phyloP scores from a whole-genome alignment of 179 eudicot species.

The Dionaea muscipula region DNA sequence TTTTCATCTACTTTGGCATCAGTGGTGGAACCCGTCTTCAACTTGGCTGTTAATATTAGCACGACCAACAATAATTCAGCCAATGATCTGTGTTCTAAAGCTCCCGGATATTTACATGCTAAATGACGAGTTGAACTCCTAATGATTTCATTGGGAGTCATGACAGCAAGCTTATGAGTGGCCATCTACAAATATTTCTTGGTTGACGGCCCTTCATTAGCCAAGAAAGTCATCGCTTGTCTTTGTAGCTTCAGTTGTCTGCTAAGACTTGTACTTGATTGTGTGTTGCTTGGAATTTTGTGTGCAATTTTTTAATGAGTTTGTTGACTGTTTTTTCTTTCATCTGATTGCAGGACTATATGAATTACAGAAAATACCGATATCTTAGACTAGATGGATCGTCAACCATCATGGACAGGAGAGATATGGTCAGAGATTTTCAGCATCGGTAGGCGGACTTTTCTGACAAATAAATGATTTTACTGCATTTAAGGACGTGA shows the following conservation, averaged over 20 bases:
- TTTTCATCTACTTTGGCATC: neutral
- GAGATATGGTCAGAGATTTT: slow-evolving; percentile 97
- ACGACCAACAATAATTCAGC: no score
- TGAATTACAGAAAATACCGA: slow-evolving; percentile 86
- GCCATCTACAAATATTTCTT: neutral
- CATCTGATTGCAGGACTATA: slow-evolving; percentile 59
- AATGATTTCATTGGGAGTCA: no score
- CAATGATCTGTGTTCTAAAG: no score
- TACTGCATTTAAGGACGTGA: neutral
- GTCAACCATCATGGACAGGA: slow-evolving; percentile 94
- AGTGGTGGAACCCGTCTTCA: no score
- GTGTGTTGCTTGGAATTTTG: neutral
- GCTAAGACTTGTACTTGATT: neutral
- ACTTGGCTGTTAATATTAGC: no score
- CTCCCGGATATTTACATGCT: no score
- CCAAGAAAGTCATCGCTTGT: neutral
- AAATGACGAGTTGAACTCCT: no score
- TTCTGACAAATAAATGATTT: neutral
- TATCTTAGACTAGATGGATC: slow-evolving; percentile 95
- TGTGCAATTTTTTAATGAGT: neutral
- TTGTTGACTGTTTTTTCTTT: slow-evolving; percentile 4
- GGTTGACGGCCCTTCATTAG: neutral
- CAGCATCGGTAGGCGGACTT: slow-evolving; percentile 53
- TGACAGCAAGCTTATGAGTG: no score
- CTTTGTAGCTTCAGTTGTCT: neutral